Conservation (phyloP, 2,329 filamentous ascomycete genomes). For the Xylaria sp. region DNA sequence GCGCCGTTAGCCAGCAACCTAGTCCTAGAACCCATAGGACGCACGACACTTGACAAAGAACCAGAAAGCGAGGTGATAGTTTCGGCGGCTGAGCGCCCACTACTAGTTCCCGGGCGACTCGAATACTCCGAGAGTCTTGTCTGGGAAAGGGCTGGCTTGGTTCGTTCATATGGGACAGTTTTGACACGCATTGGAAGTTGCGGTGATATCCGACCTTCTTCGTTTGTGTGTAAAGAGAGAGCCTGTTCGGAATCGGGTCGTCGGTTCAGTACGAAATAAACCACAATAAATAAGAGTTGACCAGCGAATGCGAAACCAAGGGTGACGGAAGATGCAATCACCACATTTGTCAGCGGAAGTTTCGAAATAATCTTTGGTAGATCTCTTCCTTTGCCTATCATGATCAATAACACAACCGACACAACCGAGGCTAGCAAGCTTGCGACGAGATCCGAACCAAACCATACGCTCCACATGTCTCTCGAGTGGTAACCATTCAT, state of each 20-base stretch:
- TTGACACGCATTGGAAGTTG: conserved; percentile 56
- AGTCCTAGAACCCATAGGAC: conserved; percentile 67
- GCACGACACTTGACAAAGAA: conserved; percentile 60
- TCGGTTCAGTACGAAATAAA: conserved; percentile 56
- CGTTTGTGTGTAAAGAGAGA: conserved; percentile 48
- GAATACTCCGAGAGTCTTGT: conserved; percentile 50
- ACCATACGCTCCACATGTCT: conserved; percentile 50
- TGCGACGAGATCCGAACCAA: conserved; percentile 47
- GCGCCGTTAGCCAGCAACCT: conserved; percentile 60
- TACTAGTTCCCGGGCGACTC: conserved; percentile 58
- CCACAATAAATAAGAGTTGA: conserved; percentile 61
- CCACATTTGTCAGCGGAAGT: conserved; percentile 49
- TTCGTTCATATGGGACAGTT: conserved; percentile 60
- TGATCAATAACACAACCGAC: conserved; percentile 56
- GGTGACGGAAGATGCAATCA: conserved; percentile 58
- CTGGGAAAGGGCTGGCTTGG: conserved; percentile 53
- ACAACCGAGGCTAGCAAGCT: conserved; percentile 58
- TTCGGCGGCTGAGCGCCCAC: conserved; percentile 57
- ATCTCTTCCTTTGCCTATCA: conserved; percentile 50
- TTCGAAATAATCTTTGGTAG: conserved; percentile 49
- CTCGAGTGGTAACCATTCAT: conserved; percentile 39
- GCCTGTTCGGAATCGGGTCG: conserved; percentile 45
- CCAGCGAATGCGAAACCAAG: conserved; percentile 58
- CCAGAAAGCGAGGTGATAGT: conserved; percentile 60
- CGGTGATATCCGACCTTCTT: conserved; percentile 48